phyloP scores from a whole-genome alignment of 2,329 filamentous ascomycete genomes.

The Cercospora sesami region DNA sequence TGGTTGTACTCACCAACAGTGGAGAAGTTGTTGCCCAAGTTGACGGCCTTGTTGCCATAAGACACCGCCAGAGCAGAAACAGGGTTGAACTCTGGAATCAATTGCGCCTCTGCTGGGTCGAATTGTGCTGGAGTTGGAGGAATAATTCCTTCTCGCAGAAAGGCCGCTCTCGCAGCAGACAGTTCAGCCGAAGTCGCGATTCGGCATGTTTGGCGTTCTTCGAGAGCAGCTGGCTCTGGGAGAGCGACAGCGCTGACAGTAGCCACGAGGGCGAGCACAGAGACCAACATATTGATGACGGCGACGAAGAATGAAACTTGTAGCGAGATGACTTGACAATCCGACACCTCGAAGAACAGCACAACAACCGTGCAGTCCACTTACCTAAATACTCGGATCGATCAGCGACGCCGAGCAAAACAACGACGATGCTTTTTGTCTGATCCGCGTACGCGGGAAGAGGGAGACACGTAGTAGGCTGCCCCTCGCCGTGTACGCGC shows the following conservation, averaged over 20 bases:
- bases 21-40: conserved; percentile 29
- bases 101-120: conserved; percentile 10
- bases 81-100: conserved; percentile 28
- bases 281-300: conserved; percentile 20
- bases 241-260: conserved; percentile 20
- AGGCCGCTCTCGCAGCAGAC: conserved; percentile 19
- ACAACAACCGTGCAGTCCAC: neutral
- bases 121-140: conserved; percentile 19
- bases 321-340: neutral
- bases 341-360: neutral
- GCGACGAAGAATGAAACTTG: neutral
- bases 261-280: conserved; percentile 19
- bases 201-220: conserved; percentile 20
- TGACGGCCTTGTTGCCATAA: conserved; percentile 27
- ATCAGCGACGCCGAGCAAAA: neutral
- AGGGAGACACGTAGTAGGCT: neutral
- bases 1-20: conserved; percentile 17
- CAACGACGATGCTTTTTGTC: neutral
- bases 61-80: conserved; percentile 19
- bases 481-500: neutral
- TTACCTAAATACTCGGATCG: neutral
- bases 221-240: conserved; percentile 1
- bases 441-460: neutral
- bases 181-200: conserved; percentile 20
- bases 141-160: conserved; percentile 25